These are phyloP conservation scores for Coniella vitis DNA, from an alignment of 2,329 filamentous ascomycete genomes.

Conservation along the genomic window DNA sequence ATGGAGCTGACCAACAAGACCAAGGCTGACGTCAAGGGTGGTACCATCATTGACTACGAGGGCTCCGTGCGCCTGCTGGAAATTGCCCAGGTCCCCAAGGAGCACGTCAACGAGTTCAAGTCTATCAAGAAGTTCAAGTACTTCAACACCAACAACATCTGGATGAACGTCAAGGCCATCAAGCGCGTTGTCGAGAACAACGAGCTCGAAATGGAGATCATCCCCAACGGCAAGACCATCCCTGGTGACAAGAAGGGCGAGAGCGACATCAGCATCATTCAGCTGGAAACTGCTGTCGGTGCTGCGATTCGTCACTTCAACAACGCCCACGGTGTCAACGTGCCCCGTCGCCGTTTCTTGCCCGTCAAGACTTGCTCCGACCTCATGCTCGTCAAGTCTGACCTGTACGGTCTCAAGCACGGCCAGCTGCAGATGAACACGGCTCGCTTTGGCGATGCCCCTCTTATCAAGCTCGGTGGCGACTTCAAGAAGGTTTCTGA, in stretches of 20 bases:
- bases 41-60: conserved; percentile 99
- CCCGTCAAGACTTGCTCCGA: conserved; percentile 99
- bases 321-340: conserved; percentile 98
- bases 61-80: conserved; percentile 93
- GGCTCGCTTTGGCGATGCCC: conserved; percentile 91
- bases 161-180: conserved; percentile 95
- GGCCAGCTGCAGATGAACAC: conserved; percentile 96
- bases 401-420: conserved; percentile 97
- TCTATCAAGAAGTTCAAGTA: conserved; percentile 99
- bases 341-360: conserved; percentile 94
- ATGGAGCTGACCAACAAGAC: conserved; percentile 99
- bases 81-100: conserved; percentile 98
- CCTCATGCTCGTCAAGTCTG: conserved; percentile 98
- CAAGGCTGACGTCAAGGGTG: conserved; percentile 99
- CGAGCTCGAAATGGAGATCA: conserved; percentile 99
- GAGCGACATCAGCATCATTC: conserved; percentile 92
- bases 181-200: conserved; percentile 99
- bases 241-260: conserved; percentile 99
- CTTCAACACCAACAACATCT: conserved; percentile 99
- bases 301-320: conserved; percentile 98
- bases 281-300: conserved; percentile 97
- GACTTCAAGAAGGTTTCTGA: conserved; percentile 99
- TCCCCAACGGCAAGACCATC: conserved; percentile 98
- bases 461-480: conserved; percentile 94
- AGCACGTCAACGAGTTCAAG: conserved; percentile 99